Percentiles rank a stretch among this genome's conserved stretches.
Conservation (phyloP, 2,329 filamentous ascomycete species). For the Colletotrichum musae region DNA sequence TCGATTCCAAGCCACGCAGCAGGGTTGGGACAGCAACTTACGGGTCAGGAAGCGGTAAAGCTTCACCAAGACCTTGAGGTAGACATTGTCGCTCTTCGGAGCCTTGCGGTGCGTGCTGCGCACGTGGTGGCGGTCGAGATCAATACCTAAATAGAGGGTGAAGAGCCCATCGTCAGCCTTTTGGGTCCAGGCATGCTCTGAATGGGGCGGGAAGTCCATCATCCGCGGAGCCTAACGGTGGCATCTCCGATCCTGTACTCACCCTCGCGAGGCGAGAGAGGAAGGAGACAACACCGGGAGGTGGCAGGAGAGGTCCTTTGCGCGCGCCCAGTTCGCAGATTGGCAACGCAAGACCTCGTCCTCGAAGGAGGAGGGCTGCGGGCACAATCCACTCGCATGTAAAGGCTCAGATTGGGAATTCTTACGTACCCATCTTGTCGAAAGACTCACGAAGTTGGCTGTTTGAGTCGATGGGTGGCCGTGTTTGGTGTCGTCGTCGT, state of each 20-base stretch:
- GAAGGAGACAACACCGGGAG: not conserved
- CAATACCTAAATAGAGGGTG: constrained; percentile 72
- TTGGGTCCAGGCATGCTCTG: constrained; percentile 74
- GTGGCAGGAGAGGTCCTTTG: constrained; percentile 43
- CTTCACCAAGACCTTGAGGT: constrained; percentile 97
- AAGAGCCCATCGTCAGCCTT: constrained; percentile 72
- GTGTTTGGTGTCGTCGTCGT: constrained; percentile 53
- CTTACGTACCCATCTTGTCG: constrained; percentile 75
- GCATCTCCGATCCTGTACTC: not conserved
- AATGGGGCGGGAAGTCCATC: constrained; percentile 51
- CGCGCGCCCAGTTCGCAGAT: constrained; percentile 41
- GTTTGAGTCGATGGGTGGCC: constrained; percentile 51
- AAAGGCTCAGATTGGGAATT: constrained; percentile 55
- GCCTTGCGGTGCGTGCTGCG: constrained; percentile 87
- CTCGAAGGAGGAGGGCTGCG: constrained; percentile 17
- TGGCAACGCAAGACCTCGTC: constrained; percentile 6
- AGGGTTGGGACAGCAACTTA: constrained; percentile 65
- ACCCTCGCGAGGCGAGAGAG: not conserved
- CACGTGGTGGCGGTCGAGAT: constrained; percentile 79
- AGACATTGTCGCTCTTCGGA: constrained; percentile 98
- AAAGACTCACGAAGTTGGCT: constrained; percentile 59
- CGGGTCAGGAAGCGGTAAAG: constrained; percentile 97
- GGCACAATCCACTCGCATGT: constrained; percentile 51
- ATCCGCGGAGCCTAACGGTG: constrained; percentile 18
- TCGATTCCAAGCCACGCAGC: too few species aligned